A percentile compares a stretch with the other conserved stretches of the same genome.
These are phyloP conservation scores for Fraxinus quadrangulata DNA, from an alignment of 257 asterid genomes.

Conservation along the genomic window DNA sequence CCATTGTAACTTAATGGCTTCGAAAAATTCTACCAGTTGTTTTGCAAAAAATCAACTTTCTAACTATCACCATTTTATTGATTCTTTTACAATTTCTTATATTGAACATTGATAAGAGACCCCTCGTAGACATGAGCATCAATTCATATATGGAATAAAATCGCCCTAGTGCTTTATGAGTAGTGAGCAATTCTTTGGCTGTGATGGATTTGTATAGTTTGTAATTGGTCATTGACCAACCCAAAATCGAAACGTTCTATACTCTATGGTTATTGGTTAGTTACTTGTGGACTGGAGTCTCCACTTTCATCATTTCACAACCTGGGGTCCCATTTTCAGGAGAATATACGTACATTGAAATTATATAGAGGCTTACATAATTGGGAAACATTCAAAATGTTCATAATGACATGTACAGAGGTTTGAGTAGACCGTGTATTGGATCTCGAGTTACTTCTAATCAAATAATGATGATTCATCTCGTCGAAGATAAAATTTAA, in stretches of 20 bases:
- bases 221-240: conserved; percentile 24
- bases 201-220: background rate
- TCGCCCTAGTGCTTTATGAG: conserved; percentile 6
- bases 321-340: background rate
- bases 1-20: background rate
- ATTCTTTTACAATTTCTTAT: background rate
- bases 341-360: background rate
- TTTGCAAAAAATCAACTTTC: background rate
- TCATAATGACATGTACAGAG: conserved; percentile 9
- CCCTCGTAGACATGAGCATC: background rate
- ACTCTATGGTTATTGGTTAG: background rate
- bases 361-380: background rate
- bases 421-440: background rate
- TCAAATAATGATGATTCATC: no score
- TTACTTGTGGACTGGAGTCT: conserved; percentile 4
- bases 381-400: background rate
- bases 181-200: background rate
- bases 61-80: background rate
- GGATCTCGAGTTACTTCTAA: no score
- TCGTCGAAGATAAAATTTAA: no score
- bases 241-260: conserved; percentile 17
- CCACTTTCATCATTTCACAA: background rate
- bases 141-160: conserved; percentile 11
- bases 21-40: background rate
- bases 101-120: background rate